Base-by-base conservation (phyloP, 2,329 filamentous ascomycete species). In the Trichoderma atroviride region DNA sequence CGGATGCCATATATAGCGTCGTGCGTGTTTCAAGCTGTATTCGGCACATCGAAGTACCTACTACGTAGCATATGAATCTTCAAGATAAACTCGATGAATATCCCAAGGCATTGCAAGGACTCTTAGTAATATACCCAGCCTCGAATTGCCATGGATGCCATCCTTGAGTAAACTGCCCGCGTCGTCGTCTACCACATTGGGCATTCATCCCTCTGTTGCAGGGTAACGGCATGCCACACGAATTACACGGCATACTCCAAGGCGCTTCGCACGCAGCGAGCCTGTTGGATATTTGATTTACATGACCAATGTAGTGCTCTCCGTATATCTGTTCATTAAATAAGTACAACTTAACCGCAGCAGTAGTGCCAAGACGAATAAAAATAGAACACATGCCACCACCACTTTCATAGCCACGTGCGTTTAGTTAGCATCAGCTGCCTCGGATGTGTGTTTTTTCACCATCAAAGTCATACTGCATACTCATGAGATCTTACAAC, bases 211-310 rank as follows among this genome's bases (percentile, higher is more conserved):
- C 53, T 43, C 53, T 16, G 63, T 31, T 58, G 63, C 53, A 66
- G 63, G 63, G 63, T 66, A 66, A 22, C 37, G 53, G 31, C 53
- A 35, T 66, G 63, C n/a, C 37, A 11, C 37, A 27, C 6, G n/a
- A 7, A 53, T 37, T 35, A 16, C 53, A 66, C 63, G 14, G 3
- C 62, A 58, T 65, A 22, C 2, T 50, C 11, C 47, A 14, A 13
- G 47, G 47, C 47, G 43, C n/a, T 50, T 24, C n/a, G 7, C n/a
- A 50, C 10, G 47, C 47, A 50, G 5, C 47, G 6, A n/a, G 47
- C 4, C n/a, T 24, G n/a, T 24, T 50, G 2, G 11, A 11, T 35
- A 10, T 47, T 47, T 47, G 3, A 40, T 19, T 40, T 19, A 16
- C 5, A 6, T 16, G 1, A 19, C 7, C 14, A 19, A 7, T 13